Percentiles rank a stretch among this genome's conserved stretches.
Evolutionary conservation across 1,284 basidiomycete genomes (phyloP).

Genomic region (Filobasidium uniguttulatum): DNA sequence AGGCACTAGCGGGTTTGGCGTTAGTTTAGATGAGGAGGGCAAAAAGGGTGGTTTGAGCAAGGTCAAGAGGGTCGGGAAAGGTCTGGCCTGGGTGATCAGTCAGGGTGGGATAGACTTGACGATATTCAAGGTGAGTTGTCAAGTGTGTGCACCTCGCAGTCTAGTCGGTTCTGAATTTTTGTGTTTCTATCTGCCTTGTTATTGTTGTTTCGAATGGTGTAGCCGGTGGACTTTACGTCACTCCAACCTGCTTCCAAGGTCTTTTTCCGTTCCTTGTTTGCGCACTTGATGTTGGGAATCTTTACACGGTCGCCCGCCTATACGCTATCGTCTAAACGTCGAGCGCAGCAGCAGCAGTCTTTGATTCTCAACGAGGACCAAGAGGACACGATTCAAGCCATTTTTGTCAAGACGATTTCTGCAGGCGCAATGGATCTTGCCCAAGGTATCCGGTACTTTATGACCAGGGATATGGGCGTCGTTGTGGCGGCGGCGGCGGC

Average conservation of each 20-base stretch:
- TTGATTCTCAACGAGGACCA: neutral
- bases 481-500: neutral
- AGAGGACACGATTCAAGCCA: neutral
- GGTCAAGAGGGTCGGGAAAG: slow-evolving; percentile 52
- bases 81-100: slow-evolving; percentile 73
- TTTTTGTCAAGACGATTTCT: slow-evolving; percentile 2
- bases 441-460: neutral
- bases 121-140: slow-evolving; percentile 54
- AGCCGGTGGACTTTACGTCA: slow-evolving; percentile 72
- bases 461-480: neutral
- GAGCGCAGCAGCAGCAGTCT: neutral
- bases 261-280: slow-evolving; percentile 59
- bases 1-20: slow-evolving; percentile 48
- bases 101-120: slow-evolving; percentile 56
- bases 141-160: neutral
- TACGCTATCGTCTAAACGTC: slow-evolving; percentile 18
- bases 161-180: neutral
- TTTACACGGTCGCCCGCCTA: slow-evolving; percentile 54
- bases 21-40: slow-evolving; percentile 28
- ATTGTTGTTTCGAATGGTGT: neutral
- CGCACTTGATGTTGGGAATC: slow-evolving; percentile 53
- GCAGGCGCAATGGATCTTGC: slow-evolving; percentile 1
- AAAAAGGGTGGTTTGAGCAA: slow-evolving; percentile 43
- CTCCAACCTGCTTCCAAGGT: slow-evolving; percentile 49
- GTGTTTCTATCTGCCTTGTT: neutral